Evolutionary conservation across 352 stramenopile species (phyloP).

Genomic region (Hyaloperonospora brassicae): DNA sequence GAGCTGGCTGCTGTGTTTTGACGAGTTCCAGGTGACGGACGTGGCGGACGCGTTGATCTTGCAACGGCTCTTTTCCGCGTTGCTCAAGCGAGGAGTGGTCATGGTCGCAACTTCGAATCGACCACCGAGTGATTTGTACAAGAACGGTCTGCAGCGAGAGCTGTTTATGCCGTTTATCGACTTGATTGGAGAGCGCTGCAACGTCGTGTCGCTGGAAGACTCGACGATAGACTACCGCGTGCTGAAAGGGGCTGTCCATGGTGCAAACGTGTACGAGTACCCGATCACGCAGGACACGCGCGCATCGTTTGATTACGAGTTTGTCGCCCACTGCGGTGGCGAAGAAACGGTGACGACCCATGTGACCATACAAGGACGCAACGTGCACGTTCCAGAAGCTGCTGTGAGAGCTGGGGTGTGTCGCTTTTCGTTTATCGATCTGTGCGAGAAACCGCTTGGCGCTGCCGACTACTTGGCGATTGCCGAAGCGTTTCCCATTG

Average conservation of each 20-base stretch:
- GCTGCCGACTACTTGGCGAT: constrained; percentile 93
- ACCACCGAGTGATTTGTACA: constrained; percentile 91
- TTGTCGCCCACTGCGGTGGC: constrained; percentile 44
- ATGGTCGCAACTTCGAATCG: constrained; percentile 96
- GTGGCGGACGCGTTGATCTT: constrained; percentile 96
- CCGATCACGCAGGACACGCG: constrained; percentile 40
- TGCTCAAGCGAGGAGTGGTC: constrained; percentile 89
- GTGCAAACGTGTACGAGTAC: constrained; percentile 66
- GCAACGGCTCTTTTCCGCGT: constrained; percentile 84
- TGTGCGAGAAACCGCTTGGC: constrained; percentile 91
- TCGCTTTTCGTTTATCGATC: constrained; percentile 92
- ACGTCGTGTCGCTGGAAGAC: constrained; percentile 66
- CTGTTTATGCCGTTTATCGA: constrained; percentile 96
- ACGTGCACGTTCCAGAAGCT: constrained; percentile 54
- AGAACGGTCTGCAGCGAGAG: constrained; percentile 92
- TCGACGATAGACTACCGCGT: constrained; percentile 80
- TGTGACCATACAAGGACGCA: constrained; percentile 59
- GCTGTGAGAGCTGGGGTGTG: constrained; percentile 46
- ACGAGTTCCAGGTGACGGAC: constrained; percentile 98
- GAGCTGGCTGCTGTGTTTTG: constrained; percentile 93
- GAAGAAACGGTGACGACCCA: constrained; percentile 40
- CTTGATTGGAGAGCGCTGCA: constrained; percentile 84
- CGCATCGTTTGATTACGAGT: constrained; percentile 62
- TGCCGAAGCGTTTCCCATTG: constrained; percentile 66
- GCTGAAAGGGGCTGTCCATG: constrained; percentile 48